These are phyloP conservation scores for Zygosaccharomyces pseudobailii DNA, from an alignment of 1,139 yeast species.

Conservation along the genomic window DNA sequence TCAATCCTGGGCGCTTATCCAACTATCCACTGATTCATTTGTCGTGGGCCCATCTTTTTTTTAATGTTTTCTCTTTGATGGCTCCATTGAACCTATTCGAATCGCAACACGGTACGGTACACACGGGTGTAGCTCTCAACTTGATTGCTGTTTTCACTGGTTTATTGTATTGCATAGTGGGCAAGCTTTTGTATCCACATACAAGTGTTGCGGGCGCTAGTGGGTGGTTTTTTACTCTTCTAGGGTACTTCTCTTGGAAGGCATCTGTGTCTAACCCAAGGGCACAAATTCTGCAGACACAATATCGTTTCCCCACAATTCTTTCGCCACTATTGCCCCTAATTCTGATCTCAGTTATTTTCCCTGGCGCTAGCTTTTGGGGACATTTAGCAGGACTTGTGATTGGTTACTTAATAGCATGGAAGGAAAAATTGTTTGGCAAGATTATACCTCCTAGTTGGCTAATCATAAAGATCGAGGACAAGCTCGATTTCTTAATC, in stretches of 20 bases:
- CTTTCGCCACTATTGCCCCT: slow-evolving; percentile 55
- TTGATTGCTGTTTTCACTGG: slow-evolving; percentile 68
- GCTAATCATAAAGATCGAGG: slow-evolving; percentile 63
- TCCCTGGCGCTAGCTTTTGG: slow-evolving; percentile 61
- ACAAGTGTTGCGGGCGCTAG: slow-evolving; percentile 60
- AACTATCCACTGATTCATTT: slow-evolving; percentile 72
- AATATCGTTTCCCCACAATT: slow-evolving; percentile 54
- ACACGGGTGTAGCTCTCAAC: slow-evolving; percentile 79
- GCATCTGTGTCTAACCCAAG: slow-evolving; percentile 53
- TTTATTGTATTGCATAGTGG: slow-evolving; percentile 56
- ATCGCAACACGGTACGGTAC: slow-evolving; percentile 72
- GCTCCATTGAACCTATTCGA: slow-evolving; percentile 70
- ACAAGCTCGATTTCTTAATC: slow-evolving; percentile 47
- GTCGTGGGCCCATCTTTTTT: slow-evolving; percentile 54
- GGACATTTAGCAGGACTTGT: slow-evolving; percentile 60
- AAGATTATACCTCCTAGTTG: slow-evolving; percentile 61
- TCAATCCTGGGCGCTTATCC: slow-evolving; percentile 56
- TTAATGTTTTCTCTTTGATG: slow-evolving; percentile 56
- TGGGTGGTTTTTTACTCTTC: slow-evolving; percentile 71
- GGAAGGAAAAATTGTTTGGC: slow-evolving; percentile 25
- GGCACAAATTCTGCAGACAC: slow-evolving; percentile 33
- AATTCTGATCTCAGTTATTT: slow-evolving; percentile 44
- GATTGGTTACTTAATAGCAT: slow-evolving; percentile 54
- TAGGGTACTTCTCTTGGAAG: slow-evolving; percentile 58
- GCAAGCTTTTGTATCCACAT: slow-evolving; percentile 50